These are phyloP conservation scores for Oryza nivara DNA, from an alignment of 176 grass and related monocot species.

Conservation along the genomic window DNA sequence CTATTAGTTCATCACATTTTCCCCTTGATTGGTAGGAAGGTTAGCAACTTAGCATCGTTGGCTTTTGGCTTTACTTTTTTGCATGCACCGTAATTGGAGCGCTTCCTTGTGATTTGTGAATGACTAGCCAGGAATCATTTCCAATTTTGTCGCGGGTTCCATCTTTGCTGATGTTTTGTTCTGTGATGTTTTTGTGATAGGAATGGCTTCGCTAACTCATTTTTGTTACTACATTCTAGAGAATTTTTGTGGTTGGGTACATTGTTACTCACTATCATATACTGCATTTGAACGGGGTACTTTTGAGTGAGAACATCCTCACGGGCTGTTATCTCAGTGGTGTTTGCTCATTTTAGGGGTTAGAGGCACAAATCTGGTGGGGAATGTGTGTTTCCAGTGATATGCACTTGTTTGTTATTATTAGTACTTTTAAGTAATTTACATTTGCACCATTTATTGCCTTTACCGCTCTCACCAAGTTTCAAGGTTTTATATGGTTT, in stretches of 20 bases:
- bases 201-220: neutral
- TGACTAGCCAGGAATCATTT: neutral
- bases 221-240: neutral
- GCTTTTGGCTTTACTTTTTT: constrained; percentile 5
- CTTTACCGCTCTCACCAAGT: neutral
- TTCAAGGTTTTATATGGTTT: neutral
- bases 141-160: neutral
- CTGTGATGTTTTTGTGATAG: neutral
- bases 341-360: neutral
- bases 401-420: constrained; percentile 21
- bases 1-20: neutral
- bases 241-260: neutral
- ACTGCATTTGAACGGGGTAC: neutral
- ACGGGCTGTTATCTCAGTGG: neutral
- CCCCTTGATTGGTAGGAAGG: neutral
- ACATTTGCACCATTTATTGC: neutral
- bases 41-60: neutral
- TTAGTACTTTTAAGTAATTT: constrained; percentile 8
- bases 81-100: neutral
- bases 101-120: neutral
- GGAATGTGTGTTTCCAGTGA: neutral
- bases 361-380: neutral
- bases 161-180: neutral
- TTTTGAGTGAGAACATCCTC: neutral
- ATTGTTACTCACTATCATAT: neutral